Conservation (phyloP, 2,329 filamentous ascomycete genomes). For the Myriosclerotinia duriaeana region DNA sequence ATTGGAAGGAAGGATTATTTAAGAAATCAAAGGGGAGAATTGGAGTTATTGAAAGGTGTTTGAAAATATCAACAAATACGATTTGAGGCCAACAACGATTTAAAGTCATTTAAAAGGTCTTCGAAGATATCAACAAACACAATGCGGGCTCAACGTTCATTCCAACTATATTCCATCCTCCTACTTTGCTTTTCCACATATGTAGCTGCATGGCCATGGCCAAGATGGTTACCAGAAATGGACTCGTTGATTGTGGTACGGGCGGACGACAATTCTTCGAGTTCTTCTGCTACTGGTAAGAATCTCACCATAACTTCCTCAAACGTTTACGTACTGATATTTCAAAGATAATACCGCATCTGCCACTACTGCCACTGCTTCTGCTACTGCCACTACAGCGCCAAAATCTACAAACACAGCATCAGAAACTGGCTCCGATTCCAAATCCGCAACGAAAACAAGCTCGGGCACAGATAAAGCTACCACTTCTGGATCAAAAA, state of each 20-base stretch:
- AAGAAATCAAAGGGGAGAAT: constrained; percentile 5
- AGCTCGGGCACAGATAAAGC: constrained; percentile 14
- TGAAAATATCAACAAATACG: constrained; percentile 34
- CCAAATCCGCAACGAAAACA: constrained; percentile 18
- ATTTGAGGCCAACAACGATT: background rate
- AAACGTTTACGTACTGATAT: constrained; percentile 5
- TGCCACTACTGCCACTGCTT: constrained; percentile 2
- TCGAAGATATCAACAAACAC: constrained; percentile 34
- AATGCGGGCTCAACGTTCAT: constrained; percentile 52
- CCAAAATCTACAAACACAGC: constrained; percentile 11
- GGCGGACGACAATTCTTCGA: constrained; percentile 40
- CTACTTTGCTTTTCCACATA: constrained; percentile 53
- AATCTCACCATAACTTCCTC: constrained; percentile 3
- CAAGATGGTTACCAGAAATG: constrained; percentile 54
- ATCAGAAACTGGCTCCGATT: constrained; percentile 11
- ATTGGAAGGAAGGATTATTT: background rate
- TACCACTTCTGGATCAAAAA: constrained; percentile 15
- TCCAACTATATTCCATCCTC: constrained; percentile 50
- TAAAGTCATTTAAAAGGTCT: background rate
- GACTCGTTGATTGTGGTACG: constrained; percentile 54
- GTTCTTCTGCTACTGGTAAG: constrained; percentile 18
- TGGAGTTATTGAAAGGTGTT: constrained; percentile 1
- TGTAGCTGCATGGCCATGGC: constrained; percentile 52
- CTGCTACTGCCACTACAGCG: constrained; percentile 6
- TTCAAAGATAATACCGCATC: constrained; percentile 2